Evolutionary conservation across 2,329 filamentous ascomycete species (phyloP).

Genomic region (Graphiopsis chlorocephala): DNA sequence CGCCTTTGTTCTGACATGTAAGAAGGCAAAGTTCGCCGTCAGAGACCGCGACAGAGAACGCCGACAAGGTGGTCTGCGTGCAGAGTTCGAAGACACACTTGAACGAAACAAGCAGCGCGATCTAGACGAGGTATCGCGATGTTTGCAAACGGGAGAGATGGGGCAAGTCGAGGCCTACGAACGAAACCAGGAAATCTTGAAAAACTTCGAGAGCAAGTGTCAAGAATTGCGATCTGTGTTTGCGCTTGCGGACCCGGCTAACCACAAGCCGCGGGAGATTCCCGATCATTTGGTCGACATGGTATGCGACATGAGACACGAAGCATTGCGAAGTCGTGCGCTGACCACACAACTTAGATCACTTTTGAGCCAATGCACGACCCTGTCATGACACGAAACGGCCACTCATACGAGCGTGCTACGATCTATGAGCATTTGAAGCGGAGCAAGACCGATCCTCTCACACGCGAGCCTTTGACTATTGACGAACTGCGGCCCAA

Average conservation of each 20-base stretch:
- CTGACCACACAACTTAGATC: constrained; percentile 19
- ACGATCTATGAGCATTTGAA: constrained; percentile 84
- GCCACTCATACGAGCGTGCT: constrained; percentile 84
- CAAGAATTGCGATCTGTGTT: constrained; percentile 47
- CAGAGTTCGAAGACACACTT: constrained; percentile 56
- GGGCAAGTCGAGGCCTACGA: constrained; percentile 45
- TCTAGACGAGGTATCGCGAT: constrained; percentile 33
- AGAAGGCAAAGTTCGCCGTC: constrained; percentile 81
- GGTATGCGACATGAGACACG: not conserved
- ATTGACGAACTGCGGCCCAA: constrained; percentile 75
- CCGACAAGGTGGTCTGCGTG: constrained; percentile 57
- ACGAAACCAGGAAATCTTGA: constrained; percentile 48
- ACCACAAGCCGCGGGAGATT: constrained; percentile 54
- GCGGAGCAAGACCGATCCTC: constrained; percentile 70
- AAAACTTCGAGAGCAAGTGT: constrained; percentile 41
- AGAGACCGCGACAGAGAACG: constrained; percentile 62
- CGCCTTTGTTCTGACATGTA: constrained; percentile 70
- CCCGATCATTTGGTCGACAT: constrained; percentile 77
- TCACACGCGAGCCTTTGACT: constrained; percentile 73
- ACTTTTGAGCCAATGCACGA: constrained; percentile 36
- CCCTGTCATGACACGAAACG: constrained; percentile 68
- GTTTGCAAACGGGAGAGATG: constrained; percentile 36
- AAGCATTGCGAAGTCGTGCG: not conserved
- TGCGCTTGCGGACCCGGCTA: constrained; percentile 45
- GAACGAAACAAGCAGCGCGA: constrained; percentile 47